These are phyloP conservation scores for Exophiala mesophila DNA, from an alignment of 2,329 filamentous ascomycete genomes.

Conservation along the genomic window DNA sequence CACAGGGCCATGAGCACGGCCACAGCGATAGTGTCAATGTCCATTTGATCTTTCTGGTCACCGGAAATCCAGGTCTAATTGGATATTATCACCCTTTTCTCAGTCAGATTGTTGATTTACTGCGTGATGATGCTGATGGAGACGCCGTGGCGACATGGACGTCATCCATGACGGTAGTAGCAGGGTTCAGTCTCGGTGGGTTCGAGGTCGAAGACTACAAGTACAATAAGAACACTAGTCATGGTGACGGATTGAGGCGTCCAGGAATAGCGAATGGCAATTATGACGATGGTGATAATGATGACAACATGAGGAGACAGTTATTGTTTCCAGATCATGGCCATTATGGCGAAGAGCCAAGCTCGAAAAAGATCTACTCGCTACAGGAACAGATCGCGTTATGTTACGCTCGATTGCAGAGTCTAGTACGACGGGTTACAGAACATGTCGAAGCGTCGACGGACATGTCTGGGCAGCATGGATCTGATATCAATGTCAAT, in stretches of 20 bases:
- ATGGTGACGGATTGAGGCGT: constrained; percentile 15
- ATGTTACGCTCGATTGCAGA: constrained; percentile 40
- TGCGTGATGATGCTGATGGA: neutral
- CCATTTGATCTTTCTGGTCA: constrained; percentile 41
- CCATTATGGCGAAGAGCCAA: neutral
- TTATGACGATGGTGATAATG: neutral
- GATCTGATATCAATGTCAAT: too few relatives aligned
- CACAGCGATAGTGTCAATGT: too few relatives aligned
- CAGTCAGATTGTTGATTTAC: constrained; percentile 30
- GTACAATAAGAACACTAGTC: neutral
- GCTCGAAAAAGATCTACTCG: constrained; percentile 11
- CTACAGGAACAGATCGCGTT: constrained; percentile 45
- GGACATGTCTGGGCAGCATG: constrained; percentile 1
- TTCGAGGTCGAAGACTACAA: constrained; percentile 16
- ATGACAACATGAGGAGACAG: neutral
- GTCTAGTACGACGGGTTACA: constrained; percentile 30
- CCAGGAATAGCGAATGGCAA: neutral
- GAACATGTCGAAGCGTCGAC: constrained; percentile 18
- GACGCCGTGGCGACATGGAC: neutral
- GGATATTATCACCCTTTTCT: constrained; percentile 46
- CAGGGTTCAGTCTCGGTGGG: constrained; percentile 22
- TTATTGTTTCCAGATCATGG: neutral
- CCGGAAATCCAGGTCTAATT: constrained; percentile 49
- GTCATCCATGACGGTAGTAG: constrained; percentile 7
- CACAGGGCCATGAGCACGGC: too few relatives aligned